A percentile compares a stretch with the other conserved stretches of the same genome.
These are phyloP conservation scores for Phytophthora ramorum DNA, from an alignment of 352 stramenopile species.

Conservation along the genomic window DNA sequence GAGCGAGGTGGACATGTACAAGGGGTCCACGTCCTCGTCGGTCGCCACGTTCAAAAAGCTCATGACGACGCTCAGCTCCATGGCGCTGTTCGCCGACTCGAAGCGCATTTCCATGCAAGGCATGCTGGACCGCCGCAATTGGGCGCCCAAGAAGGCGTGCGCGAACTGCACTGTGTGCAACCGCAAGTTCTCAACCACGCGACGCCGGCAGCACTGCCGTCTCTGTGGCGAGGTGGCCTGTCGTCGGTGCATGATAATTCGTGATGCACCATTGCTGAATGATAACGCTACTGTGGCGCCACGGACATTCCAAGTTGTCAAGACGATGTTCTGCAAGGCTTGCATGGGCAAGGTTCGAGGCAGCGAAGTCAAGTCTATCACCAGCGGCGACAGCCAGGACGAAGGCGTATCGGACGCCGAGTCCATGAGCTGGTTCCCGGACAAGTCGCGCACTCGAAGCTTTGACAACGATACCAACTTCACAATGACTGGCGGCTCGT, in stretches of 20 bases:
- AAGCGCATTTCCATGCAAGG: slow-evolving; percentile 65
- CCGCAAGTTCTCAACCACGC: slow-evolving; percentile 62
- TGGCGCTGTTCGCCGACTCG: slow-evolving; percentile 66
- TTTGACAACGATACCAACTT: slow-evolving; percentile 29
- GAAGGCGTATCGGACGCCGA: slow-evolving; percentile 43
- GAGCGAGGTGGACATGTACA: slow-evolving; percentile 57
- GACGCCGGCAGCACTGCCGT: slow-evolving; percentile 76
- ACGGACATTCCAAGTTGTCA: slow-evolving; percentile 58
- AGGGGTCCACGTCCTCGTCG: slow-evolving; percentile 34
- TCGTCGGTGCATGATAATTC: slow-evolving; percentile 67
- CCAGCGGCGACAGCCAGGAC: slow-evolving; percentile 36
- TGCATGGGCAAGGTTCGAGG: slow-evolving; percentile 64
- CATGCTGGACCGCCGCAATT: slow-evolving; percentile 57
- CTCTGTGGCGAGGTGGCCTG: slow-evolving; percentile 83
- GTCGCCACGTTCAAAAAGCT: slow-evolving; percentile 46
- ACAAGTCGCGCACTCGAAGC: slow-evolving; percentile 30
- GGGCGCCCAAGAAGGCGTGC: slow-evolving; percentile 56
- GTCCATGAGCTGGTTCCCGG: slow-evolving; percentile 33
- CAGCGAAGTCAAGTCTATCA: slow-evolving; percentile 16
- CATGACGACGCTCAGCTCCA: slow-evolving; percentile 62
- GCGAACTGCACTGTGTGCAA: slow-evolving; percentile 65
- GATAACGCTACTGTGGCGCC: slow-evolving; percentile 22
- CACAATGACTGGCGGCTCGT: slow-evolving; percentile 14
- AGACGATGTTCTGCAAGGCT: slow-evolving; percentile 66
- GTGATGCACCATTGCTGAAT: slow-evolving; percentile 47